Conservation (phyloP, 495 filamentous ascomycete genomes). For the Annulohypoxylon nitens region DNA sequence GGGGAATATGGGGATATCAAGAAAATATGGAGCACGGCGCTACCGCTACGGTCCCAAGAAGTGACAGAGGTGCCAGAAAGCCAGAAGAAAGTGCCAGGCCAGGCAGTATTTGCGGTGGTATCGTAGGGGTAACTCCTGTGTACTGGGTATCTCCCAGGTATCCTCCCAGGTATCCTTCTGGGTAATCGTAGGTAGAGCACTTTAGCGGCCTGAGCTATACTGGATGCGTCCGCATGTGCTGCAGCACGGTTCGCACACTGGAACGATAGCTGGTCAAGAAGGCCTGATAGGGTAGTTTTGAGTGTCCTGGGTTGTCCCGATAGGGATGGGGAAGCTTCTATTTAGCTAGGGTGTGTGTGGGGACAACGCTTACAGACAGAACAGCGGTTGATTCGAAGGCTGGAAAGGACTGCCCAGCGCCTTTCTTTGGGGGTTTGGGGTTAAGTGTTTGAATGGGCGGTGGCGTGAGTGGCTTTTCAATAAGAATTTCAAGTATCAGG, state of each 20-base stretch:
- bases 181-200: background rate
- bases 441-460: slow-evolving; percentile 20
- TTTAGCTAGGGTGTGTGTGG: slow-evolving; percentile 35
- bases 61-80: background rate
- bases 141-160: background rate
- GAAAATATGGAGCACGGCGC: slow-evolving; percentile 33
- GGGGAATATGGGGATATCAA: background rate
- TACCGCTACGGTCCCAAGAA: slow-evolving; percentile 3
- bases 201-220: slow-evolving; percentile 9
- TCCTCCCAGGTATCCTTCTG: background rate
- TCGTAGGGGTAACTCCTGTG: background rate
- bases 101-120: slow-evolving; percentile 13
- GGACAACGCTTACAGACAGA: slow-evolving; percentile 29
- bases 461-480: slow-evolving; percentile 39
- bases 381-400: slow-evolving; percentile 40
- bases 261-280: slow-evolving; percentile 44
- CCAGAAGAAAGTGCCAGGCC: slow-evolving; percentile 10
- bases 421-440: slow-evolving; percentile 23
- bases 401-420: slow-evolving; percentile 8
- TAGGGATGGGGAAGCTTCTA: slow-evolving; percentile 45
- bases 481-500: slow-evolving; percentile 17
- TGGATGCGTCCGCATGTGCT: background rate
- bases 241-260: slow-evolving; percentile 41
- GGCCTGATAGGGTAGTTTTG: slow-evolving; percentile 46
- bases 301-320: slow-evolving; percentile 41